phyloP scores from a whole-genome alignment of 1,284 basidiomycete genomes.

The Ustilago trichophora region DNA sequence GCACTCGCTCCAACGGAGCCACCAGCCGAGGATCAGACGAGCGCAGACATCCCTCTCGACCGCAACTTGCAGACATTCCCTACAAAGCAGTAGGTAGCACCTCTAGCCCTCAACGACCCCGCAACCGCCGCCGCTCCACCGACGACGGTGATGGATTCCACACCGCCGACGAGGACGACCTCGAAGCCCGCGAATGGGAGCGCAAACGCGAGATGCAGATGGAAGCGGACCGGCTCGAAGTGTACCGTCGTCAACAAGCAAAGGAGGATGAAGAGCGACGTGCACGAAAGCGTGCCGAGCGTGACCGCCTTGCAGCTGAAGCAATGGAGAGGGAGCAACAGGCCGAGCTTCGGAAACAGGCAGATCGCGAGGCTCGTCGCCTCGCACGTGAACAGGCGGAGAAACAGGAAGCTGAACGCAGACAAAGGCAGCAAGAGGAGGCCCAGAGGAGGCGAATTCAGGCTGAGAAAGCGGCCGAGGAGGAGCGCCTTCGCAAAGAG shows the following conservation, averaged over 20 bases:
- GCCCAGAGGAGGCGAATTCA: constrained; percentile 19
- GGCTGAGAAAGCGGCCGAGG: constrained; percentile 25
- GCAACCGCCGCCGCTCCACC: constrained; percentile 20
- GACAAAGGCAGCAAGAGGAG: constrained; percentile 16
- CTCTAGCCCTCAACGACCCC: no score
- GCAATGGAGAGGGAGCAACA: constrained; percentile 10
- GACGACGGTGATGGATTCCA: constrained; percentile 38
- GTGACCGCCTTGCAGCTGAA: constrained; percentile 16
- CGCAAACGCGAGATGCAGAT: constrained; percentile 31
- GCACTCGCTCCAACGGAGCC: no score
- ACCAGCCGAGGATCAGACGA: constrained; percentile 13
- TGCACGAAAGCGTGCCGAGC: constrained; percentile 15
- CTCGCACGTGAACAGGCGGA: constrained; percentile 21
- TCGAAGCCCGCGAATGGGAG: constrained; percentile 43
- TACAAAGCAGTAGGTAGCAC: constrained; percentile 17
- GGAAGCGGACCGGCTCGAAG: constrained; percentile 33
- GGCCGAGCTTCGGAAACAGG: constrained; percentile 10
- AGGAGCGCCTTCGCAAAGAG: constrained; percentile 12
- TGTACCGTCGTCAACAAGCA: constrained; percentile 23
- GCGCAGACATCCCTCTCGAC: background rate
- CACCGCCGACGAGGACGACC: constrained; percentile 42
- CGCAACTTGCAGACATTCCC: constrained; percentile 8
- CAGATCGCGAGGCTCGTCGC: constrained; percentile 27
- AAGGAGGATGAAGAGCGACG: constrained; percentile 28
- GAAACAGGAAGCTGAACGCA: constrained; percentile 11